Percentiles rank a stretch among this genome's conserved stretches.
These are phyloP conservation scores for Taphrina pruni DNA, from an alignment of 1,139 yeast species.

Conservation along the genomic window DNA sequence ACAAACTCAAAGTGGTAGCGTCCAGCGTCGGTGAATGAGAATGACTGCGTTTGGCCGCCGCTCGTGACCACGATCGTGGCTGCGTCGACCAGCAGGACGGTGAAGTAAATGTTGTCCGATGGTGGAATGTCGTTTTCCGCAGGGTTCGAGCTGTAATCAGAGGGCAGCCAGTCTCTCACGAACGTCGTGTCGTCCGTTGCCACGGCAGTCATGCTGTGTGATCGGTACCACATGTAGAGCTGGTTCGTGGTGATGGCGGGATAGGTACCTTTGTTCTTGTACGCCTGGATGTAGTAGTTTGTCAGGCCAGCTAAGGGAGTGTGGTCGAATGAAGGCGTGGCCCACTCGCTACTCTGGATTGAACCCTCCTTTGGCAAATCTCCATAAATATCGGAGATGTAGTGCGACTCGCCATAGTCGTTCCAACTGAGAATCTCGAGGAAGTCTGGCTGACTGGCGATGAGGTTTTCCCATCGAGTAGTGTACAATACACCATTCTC, in stretches of 20 bases:
- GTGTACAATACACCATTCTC: constrained; percentile 38
- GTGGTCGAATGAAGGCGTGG: constrained; percentile 31
- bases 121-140: background rate
- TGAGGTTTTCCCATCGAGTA: constrained; percentile 41
- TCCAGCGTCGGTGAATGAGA: constrained; percentile 7
- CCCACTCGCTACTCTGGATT: constrained; percentile 20
- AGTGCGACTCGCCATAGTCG: constrained; percentile 44
- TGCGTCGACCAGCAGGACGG: constrained; percentile 11
- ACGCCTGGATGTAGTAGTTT: constrained; percentile 35
- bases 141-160: background rate
- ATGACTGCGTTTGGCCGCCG: constrained; percentile 10
- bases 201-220: constrained; percentile 38
- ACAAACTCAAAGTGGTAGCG: constrained; percentile 2
- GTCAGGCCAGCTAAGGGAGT: constrained; percentile 20
- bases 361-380: constrained; percentile 33
- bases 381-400: constrained; percentile 39
- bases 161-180: background rate
- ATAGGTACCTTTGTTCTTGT: constrained; percentile 34
- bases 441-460: constrained; percentile 37
- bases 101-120: constrained; percentile 38
- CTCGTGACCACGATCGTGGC: constrained; percentile 23
- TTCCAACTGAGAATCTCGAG: constrained; percentile 44
- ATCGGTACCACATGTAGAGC: constrained; percentile 41
- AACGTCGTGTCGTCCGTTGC: constrained; percentile 3
- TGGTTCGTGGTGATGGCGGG: constrained; percentile 25